phyloP scores from a whole-genome alignment of 768 basidiomycete species.

The Suillus occidentalis region DNA sequence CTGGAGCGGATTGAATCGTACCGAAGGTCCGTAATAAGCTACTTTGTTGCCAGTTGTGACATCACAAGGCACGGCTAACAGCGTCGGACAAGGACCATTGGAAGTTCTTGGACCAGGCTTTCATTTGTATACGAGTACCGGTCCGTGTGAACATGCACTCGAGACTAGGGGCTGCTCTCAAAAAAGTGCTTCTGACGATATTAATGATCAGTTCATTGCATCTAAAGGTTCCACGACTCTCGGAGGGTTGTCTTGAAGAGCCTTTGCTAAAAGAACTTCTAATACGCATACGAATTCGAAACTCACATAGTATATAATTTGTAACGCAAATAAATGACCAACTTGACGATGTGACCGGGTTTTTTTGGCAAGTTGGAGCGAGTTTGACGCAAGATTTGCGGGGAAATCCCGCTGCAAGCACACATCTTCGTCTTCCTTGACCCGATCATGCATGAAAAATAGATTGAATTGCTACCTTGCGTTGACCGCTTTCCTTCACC shows the following conservation, averaged over 20 bases:
- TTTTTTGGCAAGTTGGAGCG: neutral
- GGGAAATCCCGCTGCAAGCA: neutral
- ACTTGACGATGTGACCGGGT: neutral
- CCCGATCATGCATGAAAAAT: conserved; percentile 1
- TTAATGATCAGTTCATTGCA: neutral
- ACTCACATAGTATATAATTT: too few relatives aligned
- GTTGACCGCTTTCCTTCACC: neutral
- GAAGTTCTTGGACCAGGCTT: neutral
- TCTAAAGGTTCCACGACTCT: neutral
- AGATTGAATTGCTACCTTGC: neutral
- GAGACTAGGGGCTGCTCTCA: neutral
- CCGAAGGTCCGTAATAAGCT: neutral
- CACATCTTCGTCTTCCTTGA: neutral
- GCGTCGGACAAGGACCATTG: neutral
- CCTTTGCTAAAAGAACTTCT: neutral
- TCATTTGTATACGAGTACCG: neutral
- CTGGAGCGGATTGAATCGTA: neutral
- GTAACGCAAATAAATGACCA: neutral
- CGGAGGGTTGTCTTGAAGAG: neutral
- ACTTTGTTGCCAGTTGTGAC: neutral
- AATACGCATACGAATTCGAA: neutral
- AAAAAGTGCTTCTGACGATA: neutral
- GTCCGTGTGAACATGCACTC: neutral
- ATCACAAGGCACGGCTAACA: conserved; percentile 2
- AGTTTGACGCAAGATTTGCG: neutral